Percentiles rank a stretch among this genome's conserved stretches.
Evolutionary conservation across 257 asterid species (phyloP).

Genomic region (Primulina eburnea): DNA sequence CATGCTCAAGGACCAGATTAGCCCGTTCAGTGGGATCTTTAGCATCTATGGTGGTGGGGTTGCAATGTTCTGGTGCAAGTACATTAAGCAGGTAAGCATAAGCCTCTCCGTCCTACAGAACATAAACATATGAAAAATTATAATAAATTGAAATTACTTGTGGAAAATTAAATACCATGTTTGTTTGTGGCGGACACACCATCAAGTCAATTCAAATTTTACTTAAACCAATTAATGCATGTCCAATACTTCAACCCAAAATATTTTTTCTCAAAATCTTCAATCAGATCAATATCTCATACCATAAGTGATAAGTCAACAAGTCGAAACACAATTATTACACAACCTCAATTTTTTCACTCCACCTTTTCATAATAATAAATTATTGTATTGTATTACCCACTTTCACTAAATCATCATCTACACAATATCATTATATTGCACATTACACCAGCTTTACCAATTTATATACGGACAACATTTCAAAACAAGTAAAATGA

Average conservation of each 20-base stretch:
- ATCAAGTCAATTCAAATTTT: background rate
- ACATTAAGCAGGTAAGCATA: constrained; percentile 92
- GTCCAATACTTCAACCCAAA: background rate
- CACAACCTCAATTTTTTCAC: background rate
- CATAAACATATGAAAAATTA: constrained; percentile 17
- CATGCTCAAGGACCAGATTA: constrained; percentile 91
- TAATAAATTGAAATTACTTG: background rate
- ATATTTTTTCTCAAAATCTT: constrained; percentile 15
- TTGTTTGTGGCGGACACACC: background rate
- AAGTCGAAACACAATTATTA: background rate
- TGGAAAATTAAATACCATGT: background rate
- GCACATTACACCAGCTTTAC: too few relatives aligned
- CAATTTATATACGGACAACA: background rate
- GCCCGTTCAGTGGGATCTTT: constrained; percentile 87
- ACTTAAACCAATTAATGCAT: background rate
- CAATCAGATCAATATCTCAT: background rate
- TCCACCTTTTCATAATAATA: too few relatives aligned
- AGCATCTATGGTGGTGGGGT: constrained; percentile 73
- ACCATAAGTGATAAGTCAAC: background rate
- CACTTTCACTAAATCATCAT: background rate
- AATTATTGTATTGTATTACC: background rate
- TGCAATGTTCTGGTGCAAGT: constrained; percentile 94
- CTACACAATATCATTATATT: too few relatives aligned
- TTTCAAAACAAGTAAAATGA: too few relatives aligned
- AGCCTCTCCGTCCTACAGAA: constrained; percentile 93